These are phyloP conservation scores for Blastobotrys ciferrii DNA, from an alignment of 1,139 yeast species.

Conservation along the genomic window DNA sequence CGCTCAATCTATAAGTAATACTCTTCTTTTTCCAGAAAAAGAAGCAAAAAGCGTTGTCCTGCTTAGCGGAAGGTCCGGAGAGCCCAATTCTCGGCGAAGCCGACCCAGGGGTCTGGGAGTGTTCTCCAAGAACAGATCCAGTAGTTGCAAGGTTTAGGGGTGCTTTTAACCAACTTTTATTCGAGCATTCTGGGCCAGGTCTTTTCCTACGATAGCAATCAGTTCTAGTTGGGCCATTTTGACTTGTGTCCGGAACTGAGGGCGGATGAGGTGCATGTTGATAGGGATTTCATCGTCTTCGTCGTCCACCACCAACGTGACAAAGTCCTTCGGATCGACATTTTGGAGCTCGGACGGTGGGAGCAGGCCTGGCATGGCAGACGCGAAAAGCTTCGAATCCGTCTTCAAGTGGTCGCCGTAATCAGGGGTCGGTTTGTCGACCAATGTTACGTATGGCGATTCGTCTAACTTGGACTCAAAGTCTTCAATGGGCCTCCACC, in stretches of 20 bases:
- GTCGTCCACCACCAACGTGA: neutral
- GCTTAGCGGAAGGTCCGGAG: no score
- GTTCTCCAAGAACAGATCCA: no score
- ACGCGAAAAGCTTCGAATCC: neutral
- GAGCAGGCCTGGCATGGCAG: slow-evolving; percentile 1
- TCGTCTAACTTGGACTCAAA: neutral
- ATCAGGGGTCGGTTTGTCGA: neutral
- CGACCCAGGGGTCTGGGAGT: no score
- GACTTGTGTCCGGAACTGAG: neutral
- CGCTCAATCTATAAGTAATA: no score
- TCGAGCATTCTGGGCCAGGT: neutral
- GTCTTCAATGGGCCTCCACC: slow-evolving; percentile 1
- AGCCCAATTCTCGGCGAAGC: no score
- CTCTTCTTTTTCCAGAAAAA: no score
- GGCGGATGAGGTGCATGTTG: neutral
- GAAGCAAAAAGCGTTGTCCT: no score
- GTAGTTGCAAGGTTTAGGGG: no score
- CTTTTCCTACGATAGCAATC: neutral
- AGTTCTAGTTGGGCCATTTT: neutral
- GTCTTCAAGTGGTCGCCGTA: neutral
- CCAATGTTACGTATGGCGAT: neutral
- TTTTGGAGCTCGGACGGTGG: neutral
- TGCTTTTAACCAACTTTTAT: neutral
- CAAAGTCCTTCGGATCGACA: neutral
- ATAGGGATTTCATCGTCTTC: neutral